Evolutionary conservation across 2,329 filamentous ascomycete genomes (phyloP).

Genomic region (Beauveria rudraprayagi): DNA sequence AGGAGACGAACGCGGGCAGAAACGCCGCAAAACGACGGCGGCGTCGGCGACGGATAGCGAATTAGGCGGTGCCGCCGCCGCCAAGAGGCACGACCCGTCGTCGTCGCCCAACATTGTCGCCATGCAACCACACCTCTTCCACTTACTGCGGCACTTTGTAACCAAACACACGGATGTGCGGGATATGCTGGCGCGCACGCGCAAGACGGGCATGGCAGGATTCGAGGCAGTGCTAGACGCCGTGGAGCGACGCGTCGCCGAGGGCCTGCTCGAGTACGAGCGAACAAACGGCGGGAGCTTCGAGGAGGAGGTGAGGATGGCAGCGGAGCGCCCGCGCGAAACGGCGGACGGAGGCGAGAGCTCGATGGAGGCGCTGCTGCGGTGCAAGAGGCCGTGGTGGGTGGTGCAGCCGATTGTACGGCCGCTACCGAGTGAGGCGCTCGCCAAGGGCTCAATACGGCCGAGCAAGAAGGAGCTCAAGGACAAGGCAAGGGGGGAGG

Average conservation of each 20-base stretch:
- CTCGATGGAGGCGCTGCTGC: constrained; percentile 58
- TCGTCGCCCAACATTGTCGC: constrained; percentile 58
- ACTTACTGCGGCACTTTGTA: constrained; percentile 77
- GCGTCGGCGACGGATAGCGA: constrained; percentile 12
- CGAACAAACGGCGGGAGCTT: constrained; percentile 41
- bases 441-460: constrained; percentile 70
- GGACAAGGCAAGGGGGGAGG: constrained; percentile 24
- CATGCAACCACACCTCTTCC: constrained; percentile 90
- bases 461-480: constrained; percentile 62
- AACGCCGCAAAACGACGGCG: constrained; percentile 39
- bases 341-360: constrained; percentile 39
- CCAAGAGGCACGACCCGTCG: constrained; percentile 24
- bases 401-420: constrained; percentile 80
- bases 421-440: constrained; percentile 78
- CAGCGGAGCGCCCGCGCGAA: constrained; percentile 23
- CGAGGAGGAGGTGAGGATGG: constrained; percentile 28
- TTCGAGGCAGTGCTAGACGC: constrained; percentile 70
- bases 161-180: constrained; percentile 73
- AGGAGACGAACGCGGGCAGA: constrained; percentile 41
- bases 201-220: constrained; percentile 62
- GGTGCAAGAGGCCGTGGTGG: constrained; percentile 81
- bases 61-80: too few species aligned
- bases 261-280: constrained; percentile 63
- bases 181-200: constrained; percentile 66
- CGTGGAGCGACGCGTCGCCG: constrained; percentile 66